phyloP scores from a whole-genome alignment of 208 protist genomes.

The Angomonas desouzai region DNA sequence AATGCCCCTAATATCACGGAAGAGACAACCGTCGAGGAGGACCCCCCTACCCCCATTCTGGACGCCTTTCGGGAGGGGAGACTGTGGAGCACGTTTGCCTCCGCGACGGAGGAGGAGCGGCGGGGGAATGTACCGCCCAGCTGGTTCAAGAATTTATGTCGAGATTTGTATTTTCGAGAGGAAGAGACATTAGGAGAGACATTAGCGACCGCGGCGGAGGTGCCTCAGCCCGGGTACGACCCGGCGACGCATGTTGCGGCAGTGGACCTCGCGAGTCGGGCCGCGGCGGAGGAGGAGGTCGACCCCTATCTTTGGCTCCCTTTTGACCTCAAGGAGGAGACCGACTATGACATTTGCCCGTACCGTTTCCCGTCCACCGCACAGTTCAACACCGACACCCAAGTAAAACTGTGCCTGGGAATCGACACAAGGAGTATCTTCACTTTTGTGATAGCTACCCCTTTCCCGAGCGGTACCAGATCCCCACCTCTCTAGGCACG shows the following conservation, averaged over 20 bases:
- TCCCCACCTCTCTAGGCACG: conserved; percentile 86
- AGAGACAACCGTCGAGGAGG: neutral
- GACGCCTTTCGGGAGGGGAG: conserved; percentile 31
- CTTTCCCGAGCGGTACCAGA: conserved; percentile 82
- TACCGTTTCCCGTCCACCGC: conserved; percentile 61
- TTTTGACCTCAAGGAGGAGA: conserved; percentile 75
- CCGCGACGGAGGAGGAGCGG: conserved; percentile 17
- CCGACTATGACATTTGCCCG: conserved; percentile 55
- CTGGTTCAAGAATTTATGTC: conserved; percentile 81
- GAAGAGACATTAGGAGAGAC: conserved; percentile 20
- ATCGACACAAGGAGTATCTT: conserved; percentile 79
- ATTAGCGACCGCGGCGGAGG: conserved; percentile 15
- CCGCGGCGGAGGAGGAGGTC: conserved; percentile 10
- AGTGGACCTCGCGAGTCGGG: conserved; percentile 12
- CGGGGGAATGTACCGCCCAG: conserved; percentile 32
- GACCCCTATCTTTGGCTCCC: conserved; percentile 78
- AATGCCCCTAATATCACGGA: conserved; percentile 34
- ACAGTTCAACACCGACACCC: conserved; percentile 63
- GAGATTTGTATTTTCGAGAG: conserved; percentile 71
- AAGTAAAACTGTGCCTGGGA: conserved; percentile 59
- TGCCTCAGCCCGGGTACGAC: neutral
- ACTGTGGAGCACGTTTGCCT: conserved; percentile 50
- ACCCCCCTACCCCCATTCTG: conserved; percentile 21
- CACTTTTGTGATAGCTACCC: conserved; percentile 84
- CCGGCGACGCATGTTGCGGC: conserved; percentile 14